A percentile compares a stretch with the other conserved stretches of the same genome.
Evolutionary conservation across 306 rosid species (phyloP).

Genomic region (Fragaria ananassa): DNA sequence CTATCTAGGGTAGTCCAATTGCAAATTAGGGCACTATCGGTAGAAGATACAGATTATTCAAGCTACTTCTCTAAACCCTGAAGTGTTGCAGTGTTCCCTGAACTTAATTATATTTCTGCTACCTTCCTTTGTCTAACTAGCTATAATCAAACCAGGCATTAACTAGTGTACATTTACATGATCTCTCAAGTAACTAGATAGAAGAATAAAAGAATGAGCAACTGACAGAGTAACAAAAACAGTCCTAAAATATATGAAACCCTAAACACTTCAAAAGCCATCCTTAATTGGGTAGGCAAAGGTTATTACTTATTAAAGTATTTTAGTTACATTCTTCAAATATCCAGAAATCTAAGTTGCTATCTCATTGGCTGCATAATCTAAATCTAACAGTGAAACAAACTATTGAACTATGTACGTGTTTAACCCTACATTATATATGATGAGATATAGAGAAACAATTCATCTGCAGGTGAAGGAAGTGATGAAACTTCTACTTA

Average conservation of each 20-base stretch:
- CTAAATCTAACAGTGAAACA: not conserved
- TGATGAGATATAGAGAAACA: not conserved
- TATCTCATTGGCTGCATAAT: not conserved
- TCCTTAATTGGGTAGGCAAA: not conserved
- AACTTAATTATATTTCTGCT: not conserved
- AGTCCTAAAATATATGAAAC: not conserved
- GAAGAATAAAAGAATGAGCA: not conserved
- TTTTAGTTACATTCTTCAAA: not conserved
- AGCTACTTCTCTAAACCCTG: not conserved
- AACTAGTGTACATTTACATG: not conserved
- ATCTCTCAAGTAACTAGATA: not conserved
- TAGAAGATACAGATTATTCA: not conserved
- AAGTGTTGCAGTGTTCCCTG: not conserved
- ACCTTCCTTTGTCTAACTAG: not conserved
- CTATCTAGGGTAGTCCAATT: not conserved
- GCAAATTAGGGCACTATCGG: not conserved
- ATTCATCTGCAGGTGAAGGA: not conserved
- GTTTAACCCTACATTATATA: not conserved
- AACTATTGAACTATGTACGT: not conserved
- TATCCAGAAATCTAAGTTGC: not conserved
- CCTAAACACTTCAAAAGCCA: not conserved
- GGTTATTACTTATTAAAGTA: not conserved
- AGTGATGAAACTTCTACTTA: not conserved
- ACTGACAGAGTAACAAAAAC: not conserved
- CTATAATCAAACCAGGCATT: not conserved